These are phyloP conservation scores for Fomitopsis palustris DNA, from an alignment of 1,284 basidiomycete genomes.

Conservation along the genomic window DNA sequence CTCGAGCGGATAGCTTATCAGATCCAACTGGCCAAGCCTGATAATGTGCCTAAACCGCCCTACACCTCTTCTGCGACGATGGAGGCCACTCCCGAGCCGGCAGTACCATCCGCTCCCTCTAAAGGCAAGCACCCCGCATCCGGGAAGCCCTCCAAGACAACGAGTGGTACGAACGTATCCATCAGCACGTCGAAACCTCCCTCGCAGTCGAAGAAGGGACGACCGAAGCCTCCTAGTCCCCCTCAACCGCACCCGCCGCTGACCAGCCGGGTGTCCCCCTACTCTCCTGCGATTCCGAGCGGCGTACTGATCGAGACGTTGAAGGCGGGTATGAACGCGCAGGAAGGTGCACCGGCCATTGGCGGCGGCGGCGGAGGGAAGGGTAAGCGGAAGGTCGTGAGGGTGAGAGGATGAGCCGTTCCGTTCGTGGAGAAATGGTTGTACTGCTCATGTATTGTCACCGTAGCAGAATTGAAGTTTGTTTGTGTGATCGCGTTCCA, in stretches of 20 bases:
- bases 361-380: slow-evolving; percentile 50
- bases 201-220: slow-evolving; percentile 30
- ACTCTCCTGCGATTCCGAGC: slow-evolving; percentile 68
- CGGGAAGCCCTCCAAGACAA: slow-evolving; percentile 30
- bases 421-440: neutral
- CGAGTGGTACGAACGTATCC: slow-evolving; percentile 19
- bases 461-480: neutral
- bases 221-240: slow-evolving; percentile 43
- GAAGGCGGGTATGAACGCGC: slow-evolving; percentile 75
- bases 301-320: slow-evolving; percentile 75
- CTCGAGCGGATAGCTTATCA: slow-evolving; percentile 73
- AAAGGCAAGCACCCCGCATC: slow-evolving; percentile 42
- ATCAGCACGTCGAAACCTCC: slow-evolving; percentile 19
- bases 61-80: slow-evolving; percentile 36
- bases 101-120: slow-evolving; percentile 21
- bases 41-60: slow-evolving; percentile 66
- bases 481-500: neutral
- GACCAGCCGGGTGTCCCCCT: slow-evolving; percentile 51
- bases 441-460: slow-evolving; percentile 5
- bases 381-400: slow-evolving; percentile 76
- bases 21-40: slow-evolving; percentile 73
- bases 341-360: slow-evolving; percentile 35
- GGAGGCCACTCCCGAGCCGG: slow-evolving; percentile 18
- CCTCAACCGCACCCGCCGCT: slow-evolving; percentile 53
- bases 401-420: slow-evolving; percentile 51